phyloP scores from a whole-genome alignment of 2,329 filamentous ascomycete species.

The Venturia aucupariae region DNA sequence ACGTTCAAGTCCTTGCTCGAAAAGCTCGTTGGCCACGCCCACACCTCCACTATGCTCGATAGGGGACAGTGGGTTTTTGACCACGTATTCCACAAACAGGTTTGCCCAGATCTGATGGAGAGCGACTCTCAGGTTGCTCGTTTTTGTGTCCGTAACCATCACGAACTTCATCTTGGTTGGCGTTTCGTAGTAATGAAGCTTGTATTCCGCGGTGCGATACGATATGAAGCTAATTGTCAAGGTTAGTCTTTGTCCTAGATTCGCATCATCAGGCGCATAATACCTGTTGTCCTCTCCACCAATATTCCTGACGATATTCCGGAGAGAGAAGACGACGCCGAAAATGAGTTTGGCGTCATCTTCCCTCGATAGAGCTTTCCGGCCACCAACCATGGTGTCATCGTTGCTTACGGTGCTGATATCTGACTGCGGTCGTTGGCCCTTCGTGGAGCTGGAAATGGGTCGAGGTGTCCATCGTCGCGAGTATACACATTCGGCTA shows the following conservation, averaged over 20 bases:
- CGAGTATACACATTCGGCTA: constrained; percentile 96
- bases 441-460: constrained; percentile 35
- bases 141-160: constrained; percentile 85
- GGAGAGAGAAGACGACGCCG: constrained; percentile 88
- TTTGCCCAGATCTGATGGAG: constrained; percentile 98
- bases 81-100: constrained; percentile 87
- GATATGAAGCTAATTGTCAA: constrained; percentile 63
- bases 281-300: constrained; percentile 79
- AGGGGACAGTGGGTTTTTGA: constrained; percentile 55
- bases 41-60: constrained; percentile 52
- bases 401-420: constrained; percentile 38
- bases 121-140: constrained; percentile 84
- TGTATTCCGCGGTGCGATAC: constrained; percentile 90
- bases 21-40: constrained; percentile 56
- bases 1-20: constrained; percentile 60
- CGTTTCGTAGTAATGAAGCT: constrained; percentile 98
- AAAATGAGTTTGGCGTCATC: constrained; percentile 97
- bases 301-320: constrained; percentile 94
- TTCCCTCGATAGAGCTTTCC: constrained; percentile 44
- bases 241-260: neutral
- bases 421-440: constrained; percentile 41
- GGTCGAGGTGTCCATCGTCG: constrained; percentile 66
- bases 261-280: constrained; percentile 15
- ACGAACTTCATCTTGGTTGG: constrained; percentile 93
- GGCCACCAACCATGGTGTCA: constrained; percentile 23